Evolutionary conservation across 352 stramenopile genomes (phyloP).

Genomic region (Phytophthora ohioensis): DNA sequence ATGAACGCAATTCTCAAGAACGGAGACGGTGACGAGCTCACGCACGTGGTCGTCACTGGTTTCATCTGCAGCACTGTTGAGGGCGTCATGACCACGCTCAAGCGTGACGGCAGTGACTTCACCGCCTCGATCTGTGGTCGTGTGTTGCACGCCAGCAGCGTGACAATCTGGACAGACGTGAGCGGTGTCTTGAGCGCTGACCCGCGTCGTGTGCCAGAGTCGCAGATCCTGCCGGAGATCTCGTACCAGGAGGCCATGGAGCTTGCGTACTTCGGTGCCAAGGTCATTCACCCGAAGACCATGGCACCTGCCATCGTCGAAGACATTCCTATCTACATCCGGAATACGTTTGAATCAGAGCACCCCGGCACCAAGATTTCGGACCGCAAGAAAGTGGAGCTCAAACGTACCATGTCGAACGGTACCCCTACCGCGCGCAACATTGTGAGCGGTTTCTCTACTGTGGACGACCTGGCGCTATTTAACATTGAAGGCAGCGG

Average conservation of each 20-base stretch:
- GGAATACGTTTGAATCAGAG: conserved; percentile 96
- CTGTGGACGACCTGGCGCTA: conserved; percentile 94
- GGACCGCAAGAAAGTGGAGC: conserved; percentile 63
- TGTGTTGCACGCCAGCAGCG: conserved; percentile 89
- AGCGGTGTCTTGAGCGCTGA: conserved; percentile 96
- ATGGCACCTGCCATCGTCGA: conserved; percentile 92
- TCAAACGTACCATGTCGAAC: conserved; percentile 72
- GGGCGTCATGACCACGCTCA: conserved; percentile 96
- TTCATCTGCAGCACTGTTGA: conserved; percentile 96
- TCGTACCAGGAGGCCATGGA: conserved; percentile 99
- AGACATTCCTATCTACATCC: conserved; percentile 98
- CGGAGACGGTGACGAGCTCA: conserved; percentile 49
- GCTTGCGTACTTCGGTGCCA: conserved; percentile 98
- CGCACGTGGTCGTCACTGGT: conserved; percentile 95
- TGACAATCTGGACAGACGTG: conserved; percentile 98
- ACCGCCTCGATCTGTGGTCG: conserved; percentile 97
- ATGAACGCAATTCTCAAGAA: conserved; percentile 61
- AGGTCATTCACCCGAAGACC: conserved; percentile 98
- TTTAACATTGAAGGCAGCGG: conserved; percentile 97
- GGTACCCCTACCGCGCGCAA: conserved; percentile 64
- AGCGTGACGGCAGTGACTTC: conserved; percentile 97
- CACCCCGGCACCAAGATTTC: conserved; percentile 86
- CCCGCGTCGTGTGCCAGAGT: conserved; percentile 94
- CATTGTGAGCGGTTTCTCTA: conserved; percentile 92
- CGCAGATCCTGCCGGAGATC: conserved; percentile 91